Conservation (phyloP, 2,329 filamentous ascomycete genomes). For the Drechslera avenae region DNA sequence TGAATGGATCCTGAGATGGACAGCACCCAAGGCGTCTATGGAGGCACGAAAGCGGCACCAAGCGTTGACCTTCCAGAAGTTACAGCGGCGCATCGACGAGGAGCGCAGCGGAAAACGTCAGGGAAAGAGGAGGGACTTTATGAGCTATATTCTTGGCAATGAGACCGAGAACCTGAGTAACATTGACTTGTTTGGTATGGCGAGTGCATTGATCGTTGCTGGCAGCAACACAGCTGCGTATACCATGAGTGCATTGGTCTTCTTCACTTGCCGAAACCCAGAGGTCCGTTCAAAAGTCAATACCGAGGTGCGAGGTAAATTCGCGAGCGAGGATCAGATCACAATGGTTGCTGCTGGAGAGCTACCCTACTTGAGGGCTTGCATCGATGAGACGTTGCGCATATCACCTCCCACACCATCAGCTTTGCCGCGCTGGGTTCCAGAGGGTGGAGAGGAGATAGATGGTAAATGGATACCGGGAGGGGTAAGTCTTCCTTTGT, state of each 20-base stretch:
- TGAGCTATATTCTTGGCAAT: conserved; percentile 6
- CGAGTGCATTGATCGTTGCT: conserved; percentile 7
- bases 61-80: not conserved
- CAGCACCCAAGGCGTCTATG: conserved; percentile 4
- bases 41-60: conserved; percentile 8
- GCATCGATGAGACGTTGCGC: conserved; percentile 5
- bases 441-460: conserved; percentile 6
- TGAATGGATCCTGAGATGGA: conserved; percentile 1
- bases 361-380: conserved; percentile 2
- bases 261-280: conserved; percentile 2
- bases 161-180: conserved; percentile 2
- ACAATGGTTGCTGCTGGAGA: conserved; percentile 7
- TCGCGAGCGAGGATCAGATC: conserved; percentile 2
- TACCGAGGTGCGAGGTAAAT: conserved; percentile 3
- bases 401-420: conserved; percentile 5
- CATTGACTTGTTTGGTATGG: conserved; percentile 2
- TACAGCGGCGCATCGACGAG: conserved; percentile 3
- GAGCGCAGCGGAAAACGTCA: not conserved
- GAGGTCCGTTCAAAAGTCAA: not conserved
- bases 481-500: not conserved
- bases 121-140: conserved; percentile 1
- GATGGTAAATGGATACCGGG: conserved; percentile 6
- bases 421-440: conserved; percentile 6
- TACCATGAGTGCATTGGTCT: conserved; percentile 4
- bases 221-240: conserved; percentile 8